These are phyloP conservation scores for Xylariaceae sp. DNA, from an alignment of 2,329 filamentous ascomycete genomes.

Conservation along the genomic window DNA sequence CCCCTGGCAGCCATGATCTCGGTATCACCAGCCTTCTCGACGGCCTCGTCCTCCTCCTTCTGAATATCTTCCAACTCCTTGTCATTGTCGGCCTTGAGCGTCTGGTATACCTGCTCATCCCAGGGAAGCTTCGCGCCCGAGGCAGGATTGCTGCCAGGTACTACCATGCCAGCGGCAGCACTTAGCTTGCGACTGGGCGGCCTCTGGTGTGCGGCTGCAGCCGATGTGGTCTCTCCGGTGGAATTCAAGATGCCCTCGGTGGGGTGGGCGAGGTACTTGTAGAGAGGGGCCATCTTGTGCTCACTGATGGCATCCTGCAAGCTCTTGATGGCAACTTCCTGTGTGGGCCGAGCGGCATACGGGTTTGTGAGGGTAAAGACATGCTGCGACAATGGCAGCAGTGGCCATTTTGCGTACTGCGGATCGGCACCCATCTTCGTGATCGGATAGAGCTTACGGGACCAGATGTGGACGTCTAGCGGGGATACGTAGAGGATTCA, in stretches of 20 bases:
- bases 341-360: conserved; percentile 58
- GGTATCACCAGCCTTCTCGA: conserved; percentile 92
- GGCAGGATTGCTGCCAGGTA: conserved; percentile 64
- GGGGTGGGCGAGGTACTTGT: conserved; percentile 77
- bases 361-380: conserved; percentile 84
- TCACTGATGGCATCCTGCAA: conserved; percentile 78
- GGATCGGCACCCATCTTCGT: conserved; percentile 71
- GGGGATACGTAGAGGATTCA: background rate
- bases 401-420: conserved; percentile 79
- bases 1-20: conserved; percentile 89
- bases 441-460: background rate
- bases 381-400: conserved; percentile 75
- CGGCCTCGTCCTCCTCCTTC: conserved; percentile 88
- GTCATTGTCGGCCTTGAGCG: conserved; percentile 71
- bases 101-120: conserved; percentile 84
- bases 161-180: conserved; percentile 66
- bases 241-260: conserved; percentile 76
- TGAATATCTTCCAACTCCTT: conserved; percentile 69
- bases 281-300: conserved; percentile 83
- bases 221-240: conserved; percentile 57
- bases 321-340: conserved; percentile 66
- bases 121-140: conserved; percentile 69
- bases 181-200: conserved; percentile 60
- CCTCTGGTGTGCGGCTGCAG: conserved; percentile 45
- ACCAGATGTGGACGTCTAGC: background rate